phyloP scores from a whole-genome alignment of 164 flowering plant genomes.

The Tetrastigma voinierianum region DNA sequence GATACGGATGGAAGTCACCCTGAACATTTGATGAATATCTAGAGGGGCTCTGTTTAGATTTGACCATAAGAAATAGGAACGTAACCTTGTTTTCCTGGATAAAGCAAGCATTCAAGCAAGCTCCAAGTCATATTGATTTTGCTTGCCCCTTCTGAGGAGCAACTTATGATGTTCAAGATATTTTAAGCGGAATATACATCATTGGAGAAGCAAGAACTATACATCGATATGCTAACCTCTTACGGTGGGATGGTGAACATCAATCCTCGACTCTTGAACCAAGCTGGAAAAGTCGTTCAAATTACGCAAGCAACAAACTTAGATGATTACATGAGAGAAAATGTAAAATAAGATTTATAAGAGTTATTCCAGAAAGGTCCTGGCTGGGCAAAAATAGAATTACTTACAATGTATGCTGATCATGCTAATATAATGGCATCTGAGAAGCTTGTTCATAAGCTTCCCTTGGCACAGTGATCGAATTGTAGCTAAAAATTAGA shows the following conservation, averaged over 20 bases:
- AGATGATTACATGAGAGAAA: not conserved
- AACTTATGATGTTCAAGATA: not conserved
- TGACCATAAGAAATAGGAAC: slow-evolving; percentile 1
- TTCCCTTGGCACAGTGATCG: slow-evolving; percentile 98
- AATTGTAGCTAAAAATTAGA: slow-evolving; percentile 88
- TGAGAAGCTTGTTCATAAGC: slow-evolving; percentile 96
- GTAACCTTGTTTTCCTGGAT: not conserved
- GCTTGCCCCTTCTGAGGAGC: not conserved
- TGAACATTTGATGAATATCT: not conserved
- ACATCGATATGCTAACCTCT: slow-evolving; percentile 55
- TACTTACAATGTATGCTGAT: slow-evolving; percentile 77
- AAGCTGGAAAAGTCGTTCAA: slow-evolving; percentile 91
- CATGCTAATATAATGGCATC: slow-evolving; percentile 82
- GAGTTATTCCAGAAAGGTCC: not conserved
- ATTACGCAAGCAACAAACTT: slow-evolving; percentile 54
- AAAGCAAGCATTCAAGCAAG: not conserved
- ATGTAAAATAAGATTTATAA: too few species aligned
- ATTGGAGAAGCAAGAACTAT: not conserved
- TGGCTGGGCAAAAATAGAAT: not conserved
- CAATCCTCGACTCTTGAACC: slow-evolving; percentile 78
- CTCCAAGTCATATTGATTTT: not conserved
- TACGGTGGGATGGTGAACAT: slow-evolving; percentile 84
- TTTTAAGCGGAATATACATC: not conserved
- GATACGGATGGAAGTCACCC: not conserved
- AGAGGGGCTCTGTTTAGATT: not conserved